A percentile compares a stretch with the other conserved stretches of the same genome.
Evolutionary conservation across 192 early-diverging fungal genomes (phyloP).

Genomic region (Entomortierella parvispora): DNA sequence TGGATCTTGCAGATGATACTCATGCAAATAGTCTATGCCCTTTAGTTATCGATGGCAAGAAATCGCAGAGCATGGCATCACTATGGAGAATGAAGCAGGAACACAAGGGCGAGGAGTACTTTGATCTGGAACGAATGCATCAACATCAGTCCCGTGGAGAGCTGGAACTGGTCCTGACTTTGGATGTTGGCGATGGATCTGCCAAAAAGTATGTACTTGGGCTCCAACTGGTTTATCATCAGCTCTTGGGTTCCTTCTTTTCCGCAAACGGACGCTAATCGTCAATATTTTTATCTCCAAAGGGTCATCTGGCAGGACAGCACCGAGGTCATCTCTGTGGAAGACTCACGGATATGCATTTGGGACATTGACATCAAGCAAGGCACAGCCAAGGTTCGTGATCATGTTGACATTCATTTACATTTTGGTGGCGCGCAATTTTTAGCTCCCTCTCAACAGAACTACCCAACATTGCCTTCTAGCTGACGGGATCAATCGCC

Average conservation of each 20-base stretch:
- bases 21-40: neutral
- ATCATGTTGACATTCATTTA: no score
- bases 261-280: neutral
- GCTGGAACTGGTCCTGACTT: constrained; percentile 42
- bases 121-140: constrained; percentile 28
- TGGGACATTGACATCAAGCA: constrained; percentile 57
- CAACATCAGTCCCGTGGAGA: constrained; percentile 38
- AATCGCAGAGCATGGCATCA: constrained; percentile 30
- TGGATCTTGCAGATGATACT: neutral
- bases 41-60: constrained; percentile 39
- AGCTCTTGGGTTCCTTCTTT: neutral
- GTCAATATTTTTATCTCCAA: neutral
- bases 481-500: constrained; percentile 50
- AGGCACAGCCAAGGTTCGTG: constrained; percentile 49
- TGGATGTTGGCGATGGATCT: constrained; percentile 38
- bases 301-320: constrained; percentile 48
- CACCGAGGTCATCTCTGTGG: constrained; percentile 31
- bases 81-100: constrained; percentile 46
- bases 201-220: constrained; percentile 33
- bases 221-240: neutral
- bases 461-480: no score
- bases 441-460: no score
- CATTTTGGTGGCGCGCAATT: no score
- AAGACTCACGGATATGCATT: constrained; percentile 59
- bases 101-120: constrained; percentile 14